These are phyloP conservation scores for Ogataea minuta DNA, from an alignment of 805 yeast genomes.

Conservation along the genomic window DNA sequence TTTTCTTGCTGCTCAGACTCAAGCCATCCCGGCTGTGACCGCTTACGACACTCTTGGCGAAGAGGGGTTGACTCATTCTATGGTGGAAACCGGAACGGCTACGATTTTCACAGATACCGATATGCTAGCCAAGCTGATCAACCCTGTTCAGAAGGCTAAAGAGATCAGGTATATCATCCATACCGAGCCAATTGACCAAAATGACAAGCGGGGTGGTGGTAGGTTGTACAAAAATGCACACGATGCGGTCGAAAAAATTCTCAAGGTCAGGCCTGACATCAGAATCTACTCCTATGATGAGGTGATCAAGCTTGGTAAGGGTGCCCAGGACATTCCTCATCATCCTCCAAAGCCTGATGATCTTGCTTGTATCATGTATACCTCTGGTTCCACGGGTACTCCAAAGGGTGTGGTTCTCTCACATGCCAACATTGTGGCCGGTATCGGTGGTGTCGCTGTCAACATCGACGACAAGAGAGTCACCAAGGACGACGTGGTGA, in stretches of 20 bases:
- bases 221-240: conserved; percentile 55
- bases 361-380: conserved; percentile 76
- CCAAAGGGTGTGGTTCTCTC: conserved; percentile 81
- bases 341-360: conserved; percentile 56
- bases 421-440: conserved; percentile 72
- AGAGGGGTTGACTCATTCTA: conserved; percentile 79
- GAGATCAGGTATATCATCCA: conserved; percentile 69
- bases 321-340: conserved; percentile 38
- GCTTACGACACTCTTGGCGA: conserved; percentile 96
- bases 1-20: conserved; percentile 74
- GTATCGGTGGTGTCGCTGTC: conserved; percentile 77
- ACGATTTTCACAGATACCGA: conserved; percentile 84
- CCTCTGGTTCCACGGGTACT: conserved; percentile 82
- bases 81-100: conserved; percentile 73
- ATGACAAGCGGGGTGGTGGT: conserved; percentile 65
- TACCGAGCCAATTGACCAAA: conserved; percentile 55
- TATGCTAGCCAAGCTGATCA: conserved; percentile 61
- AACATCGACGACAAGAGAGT: conserved; percentile 55
- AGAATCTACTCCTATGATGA: conserved; percentile 65
- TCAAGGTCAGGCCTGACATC: conserved; percentile 73
- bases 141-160: conserved; percentile 66
- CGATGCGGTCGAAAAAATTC: conserved; percentile 56
- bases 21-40: conserved; percentile 83
- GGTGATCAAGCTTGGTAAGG: conserved; percentile 59
- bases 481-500: conserved; percentile 61